phyloP scores from a whole-genome alignment of 2,329 filamentous ascomycete species.

The Calonectria pteridis region DNA sequence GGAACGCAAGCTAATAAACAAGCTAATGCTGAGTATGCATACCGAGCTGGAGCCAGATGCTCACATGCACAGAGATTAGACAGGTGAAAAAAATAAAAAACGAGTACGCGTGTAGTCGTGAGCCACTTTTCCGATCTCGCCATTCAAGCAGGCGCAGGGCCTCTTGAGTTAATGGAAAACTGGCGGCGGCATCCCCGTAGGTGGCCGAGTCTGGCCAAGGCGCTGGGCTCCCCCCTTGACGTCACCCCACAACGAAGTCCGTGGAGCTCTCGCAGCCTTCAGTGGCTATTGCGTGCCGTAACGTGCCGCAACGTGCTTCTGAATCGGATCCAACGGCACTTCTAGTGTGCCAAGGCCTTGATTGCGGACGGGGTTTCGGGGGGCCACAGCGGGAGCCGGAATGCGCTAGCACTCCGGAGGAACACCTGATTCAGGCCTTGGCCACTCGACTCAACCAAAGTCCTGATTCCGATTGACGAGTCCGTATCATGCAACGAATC shows the following conservation, averaged over 20 bases:
- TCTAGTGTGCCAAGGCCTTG: conserved; percentile 21
- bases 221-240: conserved; percentile 31
- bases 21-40: conserved; percentile 1
- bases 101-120: not conserved
- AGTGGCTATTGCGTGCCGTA: not conserved
- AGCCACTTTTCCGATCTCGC: conserved; percentile 25
- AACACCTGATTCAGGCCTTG: conserved; percentile 4
- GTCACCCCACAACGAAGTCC: conserved; percentile 28
- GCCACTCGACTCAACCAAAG: not conserved
- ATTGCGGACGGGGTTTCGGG: conserved; percentile 1
- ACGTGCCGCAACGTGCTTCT: not conserved
- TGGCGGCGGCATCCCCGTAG: conserved; percentile 4
- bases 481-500: not conserved
- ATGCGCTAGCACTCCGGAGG: conserved; percentile 2
- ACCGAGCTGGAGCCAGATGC: not conserved
- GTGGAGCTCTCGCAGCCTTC: not conserved
- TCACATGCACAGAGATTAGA: conserved; percentile 2
- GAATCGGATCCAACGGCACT: conserved; percentile 27
- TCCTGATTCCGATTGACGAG: conserved; percentile 3
- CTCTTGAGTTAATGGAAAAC: not conserved
- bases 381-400: conserved; percentile 8
- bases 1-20: not conserved
- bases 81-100: not conserved
- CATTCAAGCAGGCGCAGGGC: conserved; percentile 20
- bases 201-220: conserved; percentile 1